Evolutionary conservation across 177 flowering plant species (phyloP), one percentile per base, ranked within the genome.

Genomic region (Telopea speciosissima): DNA sequence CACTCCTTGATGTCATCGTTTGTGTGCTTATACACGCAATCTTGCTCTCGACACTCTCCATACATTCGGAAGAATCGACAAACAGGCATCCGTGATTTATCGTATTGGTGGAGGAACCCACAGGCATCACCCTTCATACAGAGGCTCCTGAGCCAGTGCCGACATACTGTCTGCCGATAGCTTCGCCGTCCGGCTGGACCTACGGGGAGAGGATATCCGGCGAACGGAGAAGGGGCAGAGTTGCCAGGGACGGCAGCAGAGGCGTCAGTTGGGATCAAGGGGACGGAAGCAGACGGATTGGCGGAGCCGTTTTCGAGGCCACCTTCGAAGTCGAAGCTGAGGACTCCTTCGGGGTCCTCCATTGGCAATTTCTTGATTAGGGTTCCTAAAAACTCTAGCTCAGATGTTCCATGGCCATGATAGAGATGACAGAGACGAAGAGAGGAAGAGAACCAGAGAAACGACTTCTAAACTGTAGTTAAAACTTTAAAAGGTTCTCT

Each of bases 71-170:
- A 96, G 77, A 93, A 96, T 1, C 99, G 83, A 78, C 99, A 96
- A 28, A 96, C 81, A 0, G 99, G 99, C 99, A 96, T 96, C 45
- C 99, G 78, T 4, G 97, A 69, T 82, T 96, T 96, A 69, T 96
- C 99, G 56, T 89, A 96, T 85, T 96, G 99, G 79, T 96, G 99
- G 7, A 96, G 82, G 75, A 96, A 96, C 11, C 99, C 99, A 78
- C 99, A 96, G 72, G 96, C 97, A 23, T 96, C 99, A 5, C 99
- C 99, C 75, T 96, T 96, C 98, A 96, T 96, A 68, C 99, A 96
- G 24, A 96, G 89, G 56, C 98, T 84, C 21, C 98, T 86, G 3
- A 96, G 89, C 99, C 98, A 96, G 81, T 96, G 99, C 71, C 99
- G 86, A 76, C 99, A 96, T 13, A 96, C 99, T 14, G 98, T 96